Evolutionary conservation across 495 filamentous ascomycete species (phyloP), one percentile per base, ranked within the genome.

Genomic region (Rhizodiscina lignyota): DNA sequence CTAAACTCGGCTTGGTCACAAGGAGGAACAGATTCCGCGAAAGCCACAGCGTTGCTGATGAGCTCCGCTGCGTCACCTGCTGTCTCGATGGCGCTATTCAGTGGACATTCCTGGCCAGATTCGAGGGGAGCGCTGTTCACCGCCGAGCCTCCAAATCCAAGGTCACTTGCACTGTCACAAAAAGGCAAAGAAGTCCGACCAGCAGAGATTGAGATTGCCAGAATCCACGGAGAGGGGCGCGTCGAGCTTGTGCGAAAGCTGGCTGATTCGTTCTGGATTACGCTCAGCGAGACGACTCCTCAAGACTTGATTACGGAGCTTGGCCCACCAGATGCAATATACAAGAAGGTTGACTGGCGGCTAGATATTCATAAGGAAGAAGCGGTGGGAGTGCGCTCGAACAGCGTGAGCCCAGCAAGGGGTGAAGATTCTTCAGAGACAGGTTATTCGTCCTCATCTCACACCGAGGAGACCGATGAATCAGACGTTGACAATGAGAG

Each of bases 291-390:
- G 46, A 94, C 85, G 0, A 84, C 80, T 5, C 77, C 81, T 1
- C 89, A 97, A 59, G 85, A 94, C 43, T 61, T 97, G 3, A 70
- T 94, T 17, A 70, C 77, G 26, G 85, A 92, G 40, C 71, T 97
- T 19, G 89, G 89, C 0, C 81, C 89, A 2, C 89, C 89, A n/a
- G 84, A 92, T 57, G 81, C 85, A 15, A 91, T 91, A 23, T 92
- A 94, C 55, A 68, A 81, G 42, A 96, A 93, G 64, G 81, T 83
- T 52, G 87, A 94, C 52, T 76, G 83, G 45, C 68, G 82, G 23
- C 76, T 94, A 53, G 81, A 81, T n/a, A 89, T 94, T 29, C 87
- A 94, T 53, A 74, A 72, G 42, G 30, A 41, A 45, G 45, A 8
- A 17, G 15, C 33, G 8, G 11, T 30, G 10, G 11, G 33, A 10